Evolutionary conservation across 2,329 filamentous ascomycete species (phyloP), one percentile per base, ranked within the genome.

Genomic region (Colletotrichum phormii): DNA sequence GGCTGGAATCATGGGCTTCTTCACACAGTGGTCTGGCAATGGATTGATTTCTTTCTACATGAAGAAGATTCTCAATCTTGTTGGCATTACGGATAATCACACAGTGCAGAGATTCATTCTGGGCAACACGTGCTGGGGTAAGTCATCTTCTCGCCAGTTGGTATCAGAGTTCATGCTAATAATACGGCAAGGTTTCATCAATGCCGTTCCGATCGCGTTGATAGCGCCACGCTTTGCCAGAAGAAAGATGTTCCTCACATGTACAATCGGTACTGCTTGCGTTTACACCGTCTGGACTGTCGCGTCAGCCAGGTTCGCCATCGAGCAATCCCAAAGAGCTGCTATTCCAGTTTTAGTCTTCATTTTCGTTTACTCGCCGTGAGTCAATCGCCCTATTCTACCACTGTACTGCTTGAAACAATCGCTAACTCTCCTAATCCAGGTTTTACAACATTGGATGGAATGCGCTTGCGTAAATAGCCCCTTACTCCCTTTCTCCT

Each of bases 1-100:
- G 71, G 78, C 78, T 9, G 79, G 81, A 1, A 83, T 88, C 54
- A 82, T 89, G 18, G 87, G 88, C 13, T 77, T 89, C 5, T 89
- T 89, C 75, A 87, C 73, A 0, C 76, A 77, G 26, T 75, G 75
- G 76, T 71, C 64, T 2, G 76, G 76, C 13, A 76, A 77, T 71
- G 81, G 78, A 0, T 69, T 84, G 1, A 77, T 84, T 31, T 81
- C 80, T 1, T 84, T 84, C 72, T 84, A 83, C 64, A 53, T 82
- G 83, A 11, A 85, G 84, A 64, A 81, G 71, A 83, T 85, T 24
- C 78, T 85, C 64, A 80, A 81, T 42, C 76, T 83, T 51, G 82
- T 84, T 0, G 81, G 81, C 5, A 84, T 84, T 35, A 82, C 76
- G 13, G 80, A 84, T 29, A 77, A 80, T 29, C 76, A 78, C 29